phyloP scores from a whole-genome alignment of 257 asterid species.

The Solanum ossicruentum region DNA sequence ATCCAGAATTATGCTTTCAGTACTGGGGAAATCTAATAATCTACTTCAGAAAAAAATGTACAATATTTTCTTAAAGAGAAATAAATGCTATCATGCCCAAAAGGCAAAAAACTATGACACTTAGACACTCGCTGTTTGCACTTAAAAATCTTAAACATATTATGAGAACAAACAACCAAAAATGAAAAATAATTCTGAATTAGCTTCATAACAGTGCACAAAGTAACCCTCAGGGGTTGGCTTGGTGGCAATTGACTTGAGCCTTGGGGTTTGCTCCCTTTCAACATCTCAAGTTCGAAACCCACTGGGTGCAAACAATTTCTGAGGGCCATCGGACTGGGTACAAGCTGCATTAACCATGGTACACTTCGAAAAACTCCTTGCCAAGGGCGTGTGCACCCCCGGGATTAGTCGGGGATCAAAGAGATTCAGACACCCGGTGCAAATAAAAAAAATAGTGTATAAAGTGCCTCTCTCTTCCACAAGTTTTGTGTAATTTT shows the following conservation, averaged over 20 bases:
- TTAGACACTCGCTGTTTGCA: not conserved
- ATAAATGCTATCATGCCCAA: not conserved
- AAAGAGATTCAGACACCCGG: no score
- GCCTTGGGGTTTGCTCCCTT: not conserved
- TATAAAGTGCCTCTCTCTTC: not conserved
- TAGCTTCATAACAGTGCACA: not conserved
- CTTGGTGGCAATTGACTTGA: no score
- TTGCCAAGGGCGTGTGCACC: no score
- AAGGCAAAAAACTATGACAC: not conserved
- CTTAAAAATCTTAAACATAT: not conserved
- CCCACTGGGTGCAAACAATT: no score
- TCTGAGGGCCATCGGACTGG: no score
- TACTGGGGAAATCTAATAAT: not conserved
- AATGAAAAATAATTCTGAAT: not conserved
- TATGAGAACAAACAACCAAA: not conserved
- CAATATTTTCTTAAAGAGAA: not conserved
- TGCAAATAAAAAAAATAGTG: no score
- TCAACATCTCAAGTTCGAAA: no score
- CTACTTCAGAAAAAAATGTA: not conserved
- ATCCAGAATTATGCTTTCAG: not conserved
- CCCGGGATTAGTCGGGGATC: no score
- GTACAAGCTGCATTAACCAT: no score
- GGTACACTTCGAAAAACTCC: no score
- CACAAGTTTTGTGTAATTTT: not conserved
- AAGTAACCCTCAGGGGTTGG: no score